Evolutionary conservation across 306 rosid species (phyloP).

Genomic region (Rosa chinensis): DNA sequence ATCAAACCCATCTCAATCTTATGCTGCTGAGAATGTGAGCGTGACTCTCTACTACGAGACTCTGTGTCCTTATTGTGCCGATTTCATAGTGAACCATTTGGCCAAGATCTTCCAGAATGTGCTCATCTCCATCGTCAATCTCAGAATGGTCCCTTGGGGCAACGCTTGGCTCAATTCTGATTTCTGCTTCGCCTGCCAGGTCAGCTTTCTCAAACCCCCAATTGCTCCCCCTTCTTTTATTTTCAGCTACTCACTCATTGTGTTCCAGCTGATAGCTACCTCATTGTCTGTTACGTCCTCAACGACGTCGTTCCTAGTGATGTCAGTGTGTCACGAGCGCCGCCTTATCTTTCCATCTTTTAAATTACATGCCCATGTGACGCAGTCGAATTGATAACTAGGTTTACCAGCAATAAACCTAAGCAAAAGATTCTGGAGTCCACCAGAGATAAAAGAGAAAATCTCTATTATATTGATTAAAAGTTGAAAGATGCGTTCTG

Average conservation of each 20-base stretch:
- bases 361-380: background rate
- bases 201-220: background rate
- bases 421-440: no score
- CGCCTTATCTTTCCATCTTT: background rate
- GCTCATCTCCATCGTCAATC: constrained; percentile 63
- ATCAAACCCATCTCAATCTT: constrained; percentile 5
- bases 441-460: no score
- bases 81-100: constrained; percentile 72
- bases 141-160: constrained; percentile 90
- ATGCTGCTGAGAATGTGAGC: constrained; percentile 38
- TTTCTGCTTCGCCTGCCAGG: constrained; percentile 69
- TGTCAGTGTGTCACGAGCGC: background rate
- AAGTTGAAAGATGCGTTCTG: no score
- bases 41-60: constrained; percentile 76
- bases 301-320: background rate
- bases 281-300: background rate
- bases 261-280: background rate
- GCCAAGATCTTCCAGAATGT: constrained; percentile 65
- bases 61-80: constrained; percentile 81
- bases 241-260: background rate
- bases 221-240: background rate
- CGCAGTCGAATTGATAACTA: no score
- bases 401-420: no score
- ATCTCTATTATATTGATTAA: no score
- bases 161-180: constrained; percentile 62